Base-by-base conservation (phyloP, 768 basidiomycete genomes). In the Nidula microcarpa region DNA sequence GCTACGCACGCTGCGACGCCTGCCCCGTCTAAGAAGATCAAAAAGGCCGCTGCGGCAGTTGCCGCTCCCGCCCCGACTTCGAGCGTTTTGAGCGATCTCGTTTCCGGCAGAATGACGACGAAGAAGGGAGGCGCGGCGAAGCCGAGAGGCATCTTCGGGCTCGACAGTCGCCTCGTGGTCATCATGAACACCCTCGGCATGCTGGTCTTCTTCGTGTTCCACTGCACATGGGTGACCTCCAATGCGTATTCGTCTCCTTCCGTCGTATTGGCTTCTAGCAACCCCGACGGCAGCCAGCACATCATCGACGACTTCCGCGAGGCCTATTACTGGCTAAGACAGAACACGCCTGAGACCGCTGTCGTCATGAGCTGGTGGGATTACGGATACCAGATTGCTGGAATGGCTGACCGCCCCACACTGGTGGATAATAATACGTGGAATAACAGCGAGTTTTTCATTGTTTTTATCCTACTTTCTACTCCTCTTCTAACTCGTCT, bases 321-420 rank as follows among this genome's bases (percentile, higher is more conserved):
- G 74, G 97, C 97, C 10, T 98, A 99, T 69, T 98, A 98, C 65
- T 99, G 97, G 97, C 70, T 99, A 47, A 80, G 97, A 50, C 89
- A 95, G 73, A 99, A 98, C 73, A 99, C 97, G 2, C 80, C 88
- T 5, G 77, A 94, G 68, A 87, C 91, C 55, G 86, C 94, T 5
- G 95, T 98, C 33, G 87, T 98, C 23, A 95, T 96, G 94, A 92
- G 89, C 55, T 99, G 97, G 97, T 98, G 97, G 97, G 97, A 98
- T 73, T 99, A 98, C 60, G 97, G 96, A 32, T 98, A 99, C 67
- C 96, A 98, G 70, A 98, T 98, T 64, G 97, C 97, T 39, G 97
- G 97, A 39, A 97, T 98, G 91, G 95, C 97, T 18, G 94, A 98
- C 72, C 77, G 96, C 44, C 87, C 94, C 11, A 98, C 96, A 1